Evolutionary conservation across 805 yeast genomes (phyloP), one percentile per base, ranked within the genome.

Genomic region (Sugiyamaella boreocaroliniensis): DNA sequence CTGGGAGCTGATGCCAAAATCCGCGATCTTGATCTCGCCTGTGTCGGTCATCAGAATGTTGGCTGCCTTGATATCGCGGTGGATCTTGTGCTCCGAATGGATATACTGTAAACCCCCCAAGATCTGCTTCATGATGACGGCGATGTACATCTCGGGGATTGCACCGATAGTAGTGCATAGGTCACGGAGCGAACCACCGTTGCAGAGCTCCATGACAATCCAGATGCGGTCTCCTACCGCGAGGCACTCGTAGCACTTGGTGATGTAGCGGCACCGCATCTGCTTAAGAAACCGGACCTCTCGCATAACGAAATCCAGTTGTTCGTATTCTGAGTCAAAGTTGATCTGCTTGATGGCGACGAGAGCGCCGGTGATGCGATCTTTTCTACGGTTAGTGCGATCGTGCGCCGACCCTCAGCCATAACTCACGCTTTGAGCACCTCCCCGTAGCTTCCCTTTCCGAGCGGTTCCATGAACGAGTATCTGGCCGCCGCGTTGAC

Each of bases 161-260:
- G 64, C 68, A 32, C 77, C 81, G 66, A 69, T 78, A 47, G 74
- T 72, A 40, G 49, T 53, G 49, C 52, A 19, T 51, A 67, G 41
- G 62, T 86, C 95, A 1, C 85, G 76, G 67, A 96, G 86, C 1
- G 97, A 87, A 0, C 97, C 97, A 29, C 95, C 97, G 11, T 92
- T 96, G 68, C 98, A 93, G 64, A 79, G 89, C 66, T 92, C 99
- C 97, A 93, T 88, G 4, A 84, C 84, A 47, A 92, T 86, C 85
- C 89, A 90, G 80, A 93, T 80, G 5, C 80, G 76, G 43, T 81
- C 80, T 44, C 81, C 88, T 44, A 75, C 72, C 4, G 85, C 67
- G 62, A 81, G 79, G 0, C 96, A 82, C 47, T 81, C 82, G 61
- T 71, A 75, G 64, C 82, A 82, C 29, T 45, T 74, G 1, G 93